Conservation (phyloP, 805 yeast species). For the Candida parachauliodes region DNA sequence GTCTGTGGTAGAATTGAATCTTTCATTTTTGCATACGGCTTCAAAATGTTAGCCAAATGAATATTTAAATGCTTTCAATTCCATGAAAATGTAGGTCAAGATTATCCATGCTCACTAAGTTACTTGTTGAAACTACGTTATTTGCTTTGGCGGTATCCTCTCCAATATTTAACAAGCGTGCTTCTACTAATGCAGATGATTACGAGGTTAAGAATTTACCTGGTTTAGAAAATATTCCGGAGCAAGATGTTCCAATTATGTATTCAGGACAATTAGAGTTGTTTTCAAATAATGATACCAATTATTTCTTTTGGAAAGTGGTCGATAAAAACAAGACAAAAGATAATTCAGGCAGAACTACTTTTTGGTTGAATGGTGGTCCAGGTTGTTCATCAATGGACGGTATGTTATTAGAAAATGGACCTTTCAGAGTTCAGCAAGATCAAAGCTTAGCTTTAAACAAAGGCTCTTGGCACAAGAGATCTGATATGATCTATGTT, state of each 20-base stretch:
- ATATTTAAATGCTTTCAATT: too few species aligned
- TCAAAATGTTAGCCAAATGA: neutral
- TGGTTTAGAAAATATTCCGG: constrained; percentile 31
- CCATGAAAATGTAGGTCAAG: too few species aligned
- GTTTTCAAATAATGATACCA: constrained; percentile 48
- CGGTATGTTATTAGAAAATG: constrained; percentile 92
- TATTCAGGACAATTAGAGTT: constrained; percentile 65
- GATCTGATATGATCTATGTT: constrained; percentile 75
- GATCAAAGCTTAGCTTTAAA: constrained; percentile 48
- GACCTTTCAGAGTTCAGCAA: constrained; percentile 69
- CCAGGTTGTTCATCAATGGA: constrained; percentile 99
- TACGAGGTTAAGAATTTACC: constrained; percentile 34
- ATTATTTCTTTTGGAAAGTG: constrained; percentile 78
- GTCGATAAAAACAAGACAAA: constrained; percentile 23
- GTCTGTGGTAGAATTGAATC: too few species aligned
- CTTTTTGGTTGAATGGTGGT: constrained; percentile 95
- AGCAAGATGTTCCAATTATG: constrained; percentile 45
- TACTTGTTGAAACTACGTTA: neutral
- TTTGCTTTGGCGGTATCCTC: neutral
- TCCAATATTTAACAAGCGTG: neutral
- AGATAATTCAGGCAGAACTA: constrained; percentile 40
- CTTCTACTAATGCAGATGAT: constrained; percentile 1
- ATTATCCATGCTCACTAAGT: neutral
- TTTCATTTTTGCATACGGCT: too few species aligned
- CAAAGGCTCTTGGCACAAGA: constrained; percentile 79